phyloP scores from a whole-genome alignment of 2,329 filamentous ascomycete species.

The Ophiostoma quercus region DNA sequence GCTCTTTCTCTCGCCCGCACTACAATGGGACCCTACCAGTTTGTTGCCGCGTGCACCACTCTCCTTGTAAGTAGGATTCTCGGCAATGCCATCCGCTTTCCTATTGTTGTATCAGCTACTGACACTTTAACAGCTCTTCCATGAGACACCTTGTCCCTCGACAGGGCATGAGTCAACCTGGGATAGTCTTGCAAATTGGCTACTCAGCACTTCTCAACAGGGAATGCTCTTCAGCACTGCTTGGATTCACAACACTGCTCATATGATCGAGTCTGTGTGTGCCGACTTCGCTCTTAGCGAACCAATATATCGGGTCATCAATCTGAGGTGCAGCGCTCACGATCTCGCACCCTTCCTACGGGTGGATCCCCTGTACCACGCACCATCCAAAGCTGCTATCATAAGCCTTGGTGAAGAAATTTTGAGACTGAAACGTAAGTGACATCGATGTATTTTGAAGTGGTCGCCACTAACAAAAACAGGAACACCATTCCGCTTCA shows the following conservation, averaged over 20 bases:
- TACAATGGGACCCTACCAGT: not conserved
- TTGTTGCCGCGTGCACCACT: not conserved
- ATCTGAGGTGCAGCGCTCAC: not conserved
- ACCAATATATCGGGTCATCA: not conserved
- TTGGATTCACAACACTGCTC: conserved; percentile 8
- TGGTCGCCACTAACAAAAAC: not conserved
- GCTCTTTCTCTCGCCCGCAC: not conserved
- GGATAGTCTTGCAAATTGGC: conserved; percentile 3
- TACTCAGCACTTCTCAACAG: not conserved
- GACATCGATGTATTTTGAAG: too few relatives aligned
- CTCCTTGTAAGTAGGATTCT: not conserved
- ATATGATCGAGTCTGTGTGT: conserved; percentile 8
- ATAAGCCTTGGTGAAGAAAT: not conserved
- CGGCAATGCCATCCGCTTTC: not conserved
- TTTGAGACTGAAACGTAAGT: not conserved
- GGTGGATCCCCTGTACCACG: not conserved
- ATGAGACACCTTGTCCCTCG: not conserved
- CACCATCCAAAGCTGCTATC: not conserved
- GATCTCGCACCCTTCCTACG: not conserved
- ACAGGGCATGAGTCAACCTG: not conserved
- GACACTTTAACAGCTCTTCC: not conserved
- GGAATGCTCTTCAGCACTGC: conserved; percentile 9
- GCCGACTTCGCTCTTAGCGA: conserved; percentile 7
- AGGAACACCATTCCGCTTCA: not conserved
- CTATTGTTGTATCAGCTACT: too few relatives aligned